Conservation (phyloP, 768 basidiomycete genomes). For the Leccinum olivaceopallidum region DNA sequence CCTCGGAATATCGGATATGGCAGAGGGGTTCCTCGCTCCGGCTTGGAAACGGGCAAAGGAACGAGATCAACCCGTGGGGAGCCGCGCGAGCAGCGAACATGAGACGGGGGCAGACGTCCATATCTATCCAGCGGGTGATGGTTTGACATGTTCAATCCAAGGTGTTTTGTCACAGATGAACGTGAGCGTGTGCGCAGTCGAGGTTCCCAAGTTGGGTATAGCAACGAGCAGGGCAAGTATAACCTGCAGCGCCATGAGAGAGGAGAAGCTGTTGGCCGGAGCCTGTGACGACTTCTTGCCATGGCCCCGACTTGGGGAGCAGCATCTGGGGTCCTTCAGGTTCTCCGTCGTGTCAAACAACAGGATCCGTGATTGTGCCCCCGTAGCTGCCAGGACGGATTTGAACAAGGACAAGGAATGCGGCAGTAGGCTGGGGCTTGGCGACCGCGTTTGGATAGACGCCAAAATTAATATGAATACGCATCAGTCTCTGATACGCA, state of each 20-base stretch:
- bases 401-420: slow-evolving; percentile 16
- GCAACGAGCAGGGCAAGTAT: slow-evolving; percentile 24
- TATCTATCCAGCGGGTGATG: slow-evolving; percentile 5
- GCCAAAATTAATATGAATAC: slow-evolving; percentile 3
- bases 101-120: background rate
- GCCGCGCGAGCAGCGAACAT: slow-evolving; percentile 6
- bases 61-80: slow-evolving; percentile 24
- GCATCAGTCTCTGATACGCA: slow-evolving; percentile 15
- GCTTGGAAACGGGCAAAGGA: slow-evolving; percentile 19
- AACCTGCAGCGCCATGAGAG: slow-evolving; percentile 21
- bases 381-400: slow-evolving; percentile 21
- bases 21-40: slow-evolving; percentile 11
- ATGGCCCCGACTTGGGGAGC: background rate
- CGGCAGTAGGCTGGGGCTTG: slow-evolving; percentile 26
- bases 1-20: slow-evolving; percentile 11
- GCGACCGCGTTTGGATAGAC: slow-evolving; percentile 19
- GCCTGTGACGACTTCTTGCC: slow-evolving; percentile 12
- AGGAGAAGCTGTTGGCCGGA: slow-evolving; percentile 15
- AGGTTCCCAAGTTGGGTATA: slow-evolving; percentile 21
- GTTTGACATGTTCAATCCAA: slow-evolving; percentile 18
- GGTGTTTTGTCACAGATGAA: slow-evolving; percentile 16
- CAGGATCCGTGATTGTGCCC: slow-evolving; percentile 8
- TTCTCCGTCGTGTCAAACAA: slow-evolving; percentile 9
- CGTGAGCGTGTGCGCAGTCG: slow-evolving; percentile 24
- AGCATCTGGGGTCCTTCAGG: slow-evolving; percentile 14